phyloP scores from a whole-genome alignment of 2,329 filamentous ascomycete genomes.

The Sporothrix globosa region DNA sequence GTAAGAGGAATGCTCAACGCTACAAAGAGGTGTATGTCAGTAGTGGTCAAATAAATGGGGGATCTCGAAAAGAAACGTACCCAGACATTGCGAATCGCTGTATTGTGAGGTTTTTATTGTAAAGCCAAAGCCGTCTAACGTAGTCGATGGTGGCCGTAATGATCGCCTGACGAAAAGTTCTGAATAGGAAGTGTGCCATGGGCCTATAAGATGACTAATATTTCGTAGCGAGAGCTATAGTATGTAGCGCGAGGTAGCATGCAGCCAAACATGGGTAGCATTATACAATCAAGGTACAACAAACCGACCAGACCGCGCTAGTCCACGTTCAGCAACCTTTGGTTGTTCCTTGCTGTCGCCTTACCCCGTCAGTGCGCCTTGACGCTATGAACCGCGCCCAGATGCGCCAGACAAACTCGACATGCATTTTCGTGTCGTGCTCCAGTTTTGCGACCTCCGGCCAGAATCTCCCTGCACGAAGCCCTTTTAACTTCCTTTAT shows the following conservation, averaged over 20 bases:
- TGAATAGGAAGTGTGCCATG: conserved; percentile 3
- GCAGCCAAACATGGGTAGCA: neutral
- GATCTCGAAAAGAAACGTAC: neutral
- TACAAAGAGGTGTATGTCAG: conserved; percentile 33
- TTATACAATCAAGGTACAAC: neutral
- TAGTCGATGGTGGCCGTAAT: neutral
- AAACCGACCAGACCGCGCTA: neutral
- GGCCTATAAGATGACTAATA: conserved; percentile 13
- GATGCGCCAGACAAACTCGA: conserved; percentile 21
- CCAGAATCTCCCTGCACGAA: neutral
- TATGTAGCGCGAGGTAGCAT: neutral
- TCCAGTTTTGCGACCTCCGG: conserved; percentile 21
- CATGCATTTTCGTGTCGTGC: conserved; percentile 26
- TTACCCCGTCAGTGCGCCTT: conserved; percentile 1
- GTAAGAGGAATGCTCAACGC: conserved; percentile 68
- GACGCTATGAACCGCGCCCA: conserved; percentile 7
- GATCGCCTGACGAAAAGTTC: conserved; percentile 21
- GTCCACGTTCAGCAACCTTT: neutral
- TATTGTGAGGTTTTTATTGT: conserved; percentile 4
- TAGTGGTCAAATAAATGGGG: neutral
- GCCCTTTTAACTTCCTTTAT: neutral
- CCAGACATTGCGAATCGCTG: conserved; percentile 33
- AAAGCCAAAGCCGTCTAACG: neutral
- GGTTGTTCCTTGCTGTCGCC: conserved; percentile 16
- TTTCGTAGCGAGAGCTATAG: neutral